These are phyloP conservation scores for Rhinocladiella similis DNA, from an alignment of 2,329 filamentous ascomycete genomes.

Conservation along the genomic window DNA sequence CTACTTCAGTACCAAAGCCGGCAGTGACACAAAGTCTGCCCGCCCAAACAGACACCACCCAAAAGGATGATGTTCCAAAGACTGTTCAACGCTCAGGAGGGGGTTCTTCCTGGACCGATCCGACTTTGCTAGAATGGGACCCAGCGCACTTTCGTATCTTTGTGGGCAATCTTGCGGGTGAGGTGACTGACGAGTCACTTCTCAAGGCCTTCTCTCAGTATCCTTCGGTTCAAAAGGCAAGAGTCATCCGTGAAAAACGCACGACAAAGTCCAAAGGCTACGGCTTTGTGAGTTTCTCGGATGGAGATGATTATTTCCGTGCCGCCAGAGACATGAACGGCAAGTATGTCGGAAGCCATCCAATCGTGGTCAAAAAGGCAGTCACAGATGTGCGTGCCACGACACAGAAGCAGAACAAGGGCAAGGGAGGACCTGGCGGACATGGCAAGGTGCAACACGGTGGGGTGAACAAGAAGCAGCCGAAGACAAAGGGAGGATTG, in stretches of 20 bases:
- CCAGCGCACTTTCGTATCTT: constrained; percentile 92
- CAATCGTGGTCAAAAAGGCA: constrained; percentile 80
- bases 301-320: constrained; percentile 94
- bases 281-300: constrained; percentile 93
- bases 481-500: constrained; percentile 48
- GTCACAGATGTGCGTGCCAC: constrained; percentile 87
- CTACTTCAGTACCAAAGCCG: constrained; percentile 27
- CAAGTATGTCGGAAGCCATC: constrained; percentile 98
- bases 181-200: constrained; percentile 94
- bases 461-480: constrained; percentile 44
- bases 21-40: constrained; percentile 34
- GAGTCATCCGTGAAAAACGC: constrained; percentile 91
- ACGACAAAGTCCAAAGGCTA: constrained; percentile 96
- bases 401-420: constrained; percentile 56
- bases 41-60: constrained; percentile 35
- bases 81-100: constrained; percentile 88
- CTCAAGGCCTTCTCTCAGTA: constrained; percentile 92
- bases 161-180: constrained; percentile 93
- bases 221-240: constrained; percentile 84
- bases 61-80: constrained; percentile 54
- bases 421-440: constrained; percentile 37
- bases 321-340: constrained; percentile 98
- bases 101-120: constrained; percentile 89
- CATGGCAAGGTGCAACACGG: constrained; percentile 44
- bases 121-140: constrained; percentile 90